Evolutionary conservation across 1,284 basidiomycete genomes (phyloP).

Genomic region (Ceratobasidium sp.): DNA sequence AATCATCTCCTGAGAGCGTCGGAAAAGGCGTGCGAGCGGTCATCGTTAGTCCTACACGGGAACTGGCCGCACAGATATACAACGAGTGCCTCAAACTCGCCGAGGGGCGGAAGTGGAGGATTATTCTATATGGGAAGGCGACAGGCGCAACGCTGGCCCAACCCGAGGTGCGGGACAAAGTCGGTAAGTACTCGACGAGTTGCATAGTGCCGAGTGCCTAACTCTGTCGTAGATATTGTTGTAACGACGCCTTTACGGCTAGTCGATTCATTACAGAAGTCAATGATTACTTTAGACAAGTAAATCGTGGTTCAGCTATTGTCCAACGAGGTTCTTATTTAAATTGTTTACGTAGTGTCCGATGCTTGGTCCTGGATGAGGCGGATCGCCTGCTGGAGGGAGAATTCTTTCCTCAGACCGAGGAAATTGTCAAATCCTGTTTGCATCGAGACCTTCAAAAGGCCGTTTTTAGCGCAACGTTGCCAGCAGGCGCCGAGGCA

Average conservation of each 20-base stretch:
- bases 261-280: slow-evolving; percentile 73
- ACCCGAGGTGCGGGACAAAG: slow-evolving; percentile 71
- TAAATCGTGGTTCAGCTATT: slow-evolving; percentile 58
- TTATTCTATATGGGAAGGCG: slow-evolving; percentile 84
- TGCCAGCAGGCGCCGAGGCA: slow-evolving; percentile 88
- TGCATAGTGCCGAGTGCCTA: not conserved
- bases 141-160: slow-evolving; percentile 75
- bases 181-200: slow-evolving; percentile 56
- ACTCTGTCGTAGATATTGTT: slow-evolving; percentile 65
- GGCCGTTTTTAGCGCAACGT: slow-evolving; percentile 91
- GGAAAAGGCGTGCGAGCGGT: slow-evolving; percentile 76
- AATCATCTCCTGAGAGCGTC: slow-evolving; percentile 48
- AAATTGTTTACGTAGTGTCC: slow-evolving; percentile 67
- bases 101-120: slow-evolving; percentile 82
- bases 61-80: slow-evolving; percentile 95
- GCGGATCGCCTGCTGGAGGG: slow-evolving; percentile 88
- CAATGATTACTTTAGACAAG: slow-evolving; percentile 73
- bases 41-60: slow-evolving; percentile 90
- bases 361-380: slow-evolving; percentile 87
- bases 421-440: slow-evolving; percentile 88
- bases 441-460: slow-evolving; percentile 77
- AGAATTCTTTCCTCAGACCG: slow-evolving; percentile 88
- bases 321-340: not conserved
- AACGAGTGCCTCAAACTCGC: slow-evolving; percentile 89
- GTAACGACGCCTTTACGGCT: slow-evolving; percentile 82